Evolutionary conservation across 163 green algal species (phyloP), one percentile per base, ranked within the genome.

Genomic region (Trebouxia gelatinosa): DNA sequence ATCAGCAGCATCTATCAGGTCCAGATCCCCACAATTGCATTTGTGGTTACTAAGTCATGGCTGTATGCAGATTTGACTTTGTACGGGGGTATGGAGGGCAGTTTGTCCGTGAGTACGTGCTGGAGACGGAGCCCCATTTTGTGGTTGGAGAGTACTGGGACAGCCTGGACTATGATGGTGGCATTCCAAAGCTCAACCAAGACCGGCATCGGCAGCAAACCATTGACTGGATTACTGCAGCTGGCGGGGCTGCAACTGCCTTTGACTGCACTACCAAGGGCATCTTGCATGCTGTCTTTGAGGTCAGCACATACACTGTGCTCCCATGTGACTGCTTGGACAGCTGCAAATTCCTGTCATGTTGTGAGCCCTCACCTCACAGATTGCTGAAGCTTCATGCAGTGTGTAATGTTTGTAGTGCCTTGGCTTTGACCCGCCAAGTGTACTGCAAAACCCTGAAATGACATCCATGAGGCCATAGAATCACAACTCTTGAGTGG

Each of bases 181-280:
- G 82, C 23, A 77, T 85, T 5, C 82, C 93, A 29, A 78, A 72
- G 35, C 85, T 91, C 82, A 88, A 93, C 83, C 82, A 95, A 86
- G 91, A 95, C 75, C 75, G 77, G 31, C 90, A 97, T 82, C 77
- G 93, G 32, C 88, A 95, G 86, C 85, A 88, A 26, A 93, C 88
- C 26, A 84, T 95, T 28, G 81, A 95, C 82, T 97, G 93, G 93
- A 87, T 97, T 59, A 91, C 94, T 79, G 79, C 78, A 2, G 89
- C 91, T 9, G 87, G 84, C 6, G 93, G 93, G 48, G 79, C 77
- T 11, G 85, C 86, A 54, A 85, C 83, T 23, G 89, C 90, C 21
- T 97, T 97, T 80, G 93, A 97, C 86, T 90, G 95, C 77, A 91
- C 91, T 19, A 94, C 88, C 39, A 97, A 97, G 78, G 88, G 87